phyloP scores from a whole-genome alignment of 1,284 basidiomycete genomes.

The Tausonia pullulans region DNA sequence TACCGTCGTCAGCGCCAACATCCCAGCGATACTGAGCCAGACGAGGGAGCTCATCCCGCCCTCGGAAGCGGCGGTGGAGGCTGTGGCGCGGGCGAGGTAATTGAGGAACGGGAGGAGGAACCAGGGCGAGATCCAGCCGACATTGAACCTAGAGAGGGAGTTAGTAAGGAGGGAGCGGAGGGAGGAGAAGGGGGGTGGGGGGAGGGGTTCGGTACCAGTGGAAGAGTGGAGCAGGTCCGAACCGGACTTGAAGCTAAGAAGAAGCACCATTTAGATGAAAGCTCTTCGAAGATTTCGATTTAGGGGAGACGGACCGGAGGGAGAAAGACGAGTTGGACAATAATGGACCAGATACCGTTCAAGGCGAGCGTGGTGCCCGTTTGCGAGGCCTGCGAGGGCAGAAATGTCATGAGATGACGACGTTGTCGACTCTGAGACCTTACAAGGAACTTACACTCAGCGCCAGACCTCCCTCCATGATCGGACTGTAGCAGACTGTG shows the following conservation, averaged over 20 bases:
- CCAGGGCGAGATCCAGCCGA: constrained; percentile 27
- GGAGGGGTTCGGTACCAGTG: not conserved
- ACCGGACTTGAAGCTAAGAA: constrained; percentile 13
- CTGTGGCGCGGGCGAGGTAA: not conserved
- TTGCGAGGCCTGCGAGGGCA: constrained; percentile 16
- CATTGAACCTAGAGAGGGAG: not conserved
- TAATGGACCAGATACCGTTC: constrained; percentile 31
- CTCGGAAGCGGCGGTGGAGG: not conserved
- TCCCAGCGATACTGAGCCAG: not conserved
- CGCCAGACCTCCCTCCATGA: no score
- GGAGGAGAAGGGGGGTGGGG: no score
- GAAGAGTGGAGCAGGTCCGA: not conserved
- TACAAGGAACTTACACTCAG: constrained; percentile 24
- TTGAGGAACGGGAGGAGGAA: constrained; percentile 25
- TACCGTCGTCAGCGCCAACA: not conserved
- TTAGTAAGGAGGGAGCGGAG: no score
- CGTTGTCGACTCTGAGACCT: no score
- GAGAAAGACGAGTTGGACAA: constrained; percentile 29
- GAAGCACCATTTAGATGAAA: constrained; percentile 18
- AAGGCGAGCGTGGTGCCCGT: constrained; percentile 31
- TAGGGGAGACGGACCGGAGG: constrained; percentile 27
- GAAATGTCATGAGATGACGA: no score
- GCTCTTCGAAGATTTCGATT: constrained; percentile 26
- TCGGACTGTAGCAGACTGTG: no score
- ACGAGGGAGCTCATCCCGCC: not conserved